Evolutionary conservation across 768 basidiomycete genomes (phyloP).

Genomic region (Rhizopogon vesiculosus): DNA sequence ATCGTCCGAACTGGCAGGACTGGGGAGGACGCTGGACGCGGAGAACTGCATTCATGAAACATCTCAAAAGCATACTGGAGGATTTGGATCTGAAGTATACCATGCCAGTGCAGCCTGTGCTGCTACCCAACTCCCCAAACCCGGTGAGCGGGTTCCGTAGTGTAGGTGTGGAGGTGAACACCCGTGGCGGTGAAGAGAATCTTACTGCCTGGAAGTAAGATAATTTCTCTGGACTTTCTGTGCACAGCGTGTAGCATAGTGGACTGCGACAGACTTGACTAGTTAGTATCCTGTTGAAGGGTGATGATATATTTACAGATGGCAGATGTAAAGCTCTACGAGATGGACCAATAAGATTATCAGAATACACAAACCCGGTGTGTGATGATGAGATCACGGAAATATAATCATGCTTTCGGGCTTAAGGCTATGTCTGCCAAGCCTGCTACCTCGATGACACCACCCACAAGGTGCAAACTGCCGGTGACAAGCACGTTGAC

Average conservation of each 20-base stretch:
- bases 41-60: slow-evolving; percentile 71
- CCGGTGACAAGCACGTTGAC: slow-evolving; percentile 82
- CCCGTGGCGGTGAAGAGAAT: slow-evolving; percentile 4
- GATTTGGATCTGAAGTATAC: slow-evolving; percentile 70
- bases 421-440: slow-evolving; percentile 30
- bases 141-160: background rate
- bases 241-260: background rate
- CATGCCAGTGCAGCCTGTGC: slow-evolving; percentile 68
- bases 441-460: slow-evolving; percentile 86
- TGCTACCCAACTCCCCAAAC: slow-evolving; percentile 35
- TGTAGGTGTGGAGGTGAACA: slow-evolving; percentile 7
- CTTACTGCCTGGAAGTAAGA: background rate
- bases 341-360: background rate
- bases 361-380: background rate
- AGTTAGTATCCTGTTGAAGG: slow-evolving; percentile 32
- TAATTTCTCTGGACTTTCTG: background rate
- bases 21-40: slow-evolving; percentile 80
- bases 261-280: background rate
- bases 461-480: slow-evolving; percentile 91
- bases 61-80: slow-evolving; percentile 65
- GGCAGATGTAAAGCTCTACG: slow-evolving; percentile 4
- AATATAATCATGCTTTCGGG: background rate
- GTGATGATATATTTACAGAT: slow-evolving; percentile 7
- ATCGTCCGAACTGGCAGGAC: slow-evolving; percentile 82
- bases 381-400: background rate